phyloP scores from a whole-genome alignment of 495 filamentous ascomycete genomes.

The Podospora bellae-mahoneyi region DNA sequence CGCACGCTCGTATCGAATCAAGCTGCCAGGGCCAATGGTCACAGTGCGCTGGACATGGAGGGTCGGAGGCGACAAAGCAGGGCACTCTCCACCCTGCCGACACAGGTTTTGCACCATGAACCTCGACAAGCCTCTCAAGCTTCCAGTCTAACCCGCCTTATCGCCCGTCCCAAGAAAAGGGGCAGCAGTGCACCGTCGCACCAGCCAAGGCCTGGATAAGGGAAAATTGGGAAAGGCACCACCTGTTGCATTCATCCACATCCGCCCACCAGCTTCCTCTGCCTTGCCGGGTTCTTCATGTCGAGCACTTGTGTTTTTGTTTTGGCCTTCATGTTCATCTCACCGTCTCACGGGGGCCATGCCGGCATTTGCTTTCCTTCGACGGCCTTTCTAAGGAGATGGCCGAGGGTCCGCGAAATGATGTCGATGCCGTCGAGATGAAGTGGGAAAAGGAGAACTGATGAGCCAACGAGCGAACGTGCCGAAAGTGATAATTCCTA shows the following conservation, averaged over 20 bases:
- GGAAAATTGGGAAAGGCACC: not conserved
- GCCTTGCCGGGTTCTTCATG: not conserved
- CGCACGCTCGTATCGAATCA: conserved; percentile 2
- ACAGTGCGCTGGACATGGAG: conserved; percentile 1
- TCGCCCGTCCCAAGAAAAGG: not conserved
- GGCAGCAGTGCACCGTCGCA: not conserved
- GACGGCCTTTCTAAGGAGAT: not conserved
- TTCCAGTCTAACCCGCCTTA: not conserved
- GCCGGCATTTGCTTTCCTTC: not conserved
- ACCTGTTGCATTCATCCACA: too few species aligned
- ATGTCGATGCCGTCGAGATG: not conserved
- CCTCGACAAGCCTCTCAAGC: not conserved
- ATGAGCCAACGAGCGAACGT: not conserved
- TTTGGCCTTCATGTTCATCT: not conserved
- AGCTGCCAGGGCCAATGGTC: not conserved
- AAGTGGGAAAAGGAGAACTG: not conserved
- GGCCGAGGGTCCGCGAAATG: not conserved
- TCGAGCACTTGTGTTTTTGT: not conserved
- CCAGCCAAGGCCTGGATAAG: not conserved
- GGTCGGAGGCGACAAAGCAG: not conserved
- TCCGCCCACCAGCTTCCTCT: not conserved
- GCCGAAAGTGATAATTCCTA: not conserved
- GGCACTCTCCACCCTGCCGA: not conserved
- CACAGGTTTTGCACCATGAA: conserved; percentile 9
- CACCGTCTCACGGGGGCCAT: too few species aligned